Base-by-base conservation (phyloP, 495 filamentous ascomycete species). In the Penicillium coprophilum region DNA sequence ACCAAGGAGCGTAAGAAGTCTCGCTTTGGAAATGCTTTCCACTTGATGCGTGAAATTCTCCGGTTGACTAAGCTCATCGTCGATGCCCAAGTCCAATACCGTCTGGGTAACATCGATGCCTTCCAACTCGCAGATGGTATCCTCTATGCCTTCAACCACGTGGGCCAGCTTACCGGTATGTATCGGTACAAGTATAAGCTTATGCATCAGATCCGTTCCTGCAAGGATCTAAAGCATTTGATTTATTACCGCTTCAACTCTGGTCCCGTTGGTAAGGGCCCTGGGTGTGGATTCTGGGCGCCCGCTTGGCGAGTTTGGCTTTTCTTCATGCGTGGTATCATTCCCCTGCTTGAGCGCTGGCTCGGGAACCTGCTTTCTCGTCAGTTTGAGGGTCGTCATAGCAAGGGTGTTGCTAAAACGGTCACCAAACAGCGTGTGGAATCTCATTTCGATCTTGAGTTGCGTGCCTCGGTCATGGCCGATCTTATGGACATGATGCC, bases 401-500 rank as follows among this genome's bases (percentile, higher is more conserved):
- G 91, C 78, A 99, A 99, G 75, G 95, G 95, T 53, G 95, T 99
- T 34, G 95, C 95, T 48, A 99, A 99, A 77, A 99, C 95, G 11
- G 95, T 97, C 23, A 99, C 95, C 2, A 99, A 99, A 73, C 95
- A 99, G 73, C 87, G 95, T 72, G 95, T 99, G 27, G 95, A 99
- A 73, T 97, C 92, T 30, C 95, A 99, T 71, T 99, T 97, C 62
- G 95, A 99, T 70, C 83, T 99, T 51, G 95, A 99, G 74, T 83
- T 99, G 39, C 90, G 95, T 67, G 95, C 95, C 17, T 96, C 95
- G 0, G 95, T 99, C 47, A 99, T 99, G 90, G 90, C 92, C 19
- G 95, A 99, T 76, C 77, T 99, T 27, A 96, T 96, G 87, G 95
- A 99, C 63, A 99, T 99, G 95, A 99, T 99, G 95, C 95, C 95